A percentile compares a stretch with the other conserved stretches of the same genome.
These are phyloP conservation scores for Williopsis jadinii DNA, from an alignment of 1,139 yeast genomes.

Conservation along the genomic window DNA sequence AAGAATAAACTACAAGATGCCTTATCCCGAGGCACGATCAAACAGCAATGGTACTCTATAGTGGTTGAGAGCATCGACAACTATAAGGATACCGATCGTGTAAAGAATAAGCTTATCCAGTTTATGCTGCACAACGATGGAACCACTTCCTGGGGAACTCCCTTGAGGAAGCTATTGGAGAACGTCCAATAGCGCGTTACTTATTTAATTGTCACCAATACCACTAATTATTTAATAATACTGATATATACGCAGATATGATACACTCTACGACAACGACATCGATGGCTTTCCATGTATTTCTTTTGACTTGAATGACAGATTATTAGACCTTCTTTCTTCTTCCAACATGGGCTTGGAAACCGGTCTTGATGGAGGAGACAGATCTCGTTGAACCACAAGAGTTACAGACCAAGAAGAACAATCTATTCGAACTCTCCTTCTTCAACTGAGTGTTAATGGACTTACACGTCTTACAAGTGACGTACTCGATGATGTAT, in stretches of 20 bases:
- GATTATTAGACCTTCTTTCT: slow-evolving; percentile 41
- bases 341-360: slow-evolving; percentile 91
- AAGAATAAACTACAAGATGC: slow-evolving; percentile 6
- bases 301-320: no score
- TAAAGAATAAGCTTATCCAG: slow-evolving; percentile 29
- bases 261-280: no score
- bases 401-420: slow-evolving; percentile 94
- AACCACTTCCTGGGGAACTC: slow-evolving; percentile 49
- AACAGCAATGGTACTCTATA: slow-evolving; percentile 3
- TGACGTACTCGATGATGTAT: slow-evolving; percentile 93
- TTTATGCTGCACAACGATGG: slow-evolving; percentile 48
- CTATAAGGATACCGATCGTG: slow-evolving; percentile 10
- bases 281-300: no score
- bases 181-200: slow-evolving; percentile 6
- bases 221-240: no score
- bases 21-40: slow-evolving; percentile 3
- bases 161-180: slow-evolving; percentile 45
- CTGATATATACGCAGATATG: no score
- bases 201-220: no score
- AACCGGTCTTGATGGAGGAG: slow-evolving; percentile 96
- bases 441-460: slow-evolving; percentile 94
- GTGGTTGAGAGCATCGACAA: slow-evolving; percentile 4
- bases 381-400: slow-evolving; percentile 98
- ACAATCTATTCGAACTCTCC: slow-evolving; percentile 92
- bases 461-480: slow-evolving; percentile 97